These are phyloP conservation scores for Tricholoma terreum DNA, from an alignment of 768 basidiomycete species.

Conservation along the genomic window DNA sequence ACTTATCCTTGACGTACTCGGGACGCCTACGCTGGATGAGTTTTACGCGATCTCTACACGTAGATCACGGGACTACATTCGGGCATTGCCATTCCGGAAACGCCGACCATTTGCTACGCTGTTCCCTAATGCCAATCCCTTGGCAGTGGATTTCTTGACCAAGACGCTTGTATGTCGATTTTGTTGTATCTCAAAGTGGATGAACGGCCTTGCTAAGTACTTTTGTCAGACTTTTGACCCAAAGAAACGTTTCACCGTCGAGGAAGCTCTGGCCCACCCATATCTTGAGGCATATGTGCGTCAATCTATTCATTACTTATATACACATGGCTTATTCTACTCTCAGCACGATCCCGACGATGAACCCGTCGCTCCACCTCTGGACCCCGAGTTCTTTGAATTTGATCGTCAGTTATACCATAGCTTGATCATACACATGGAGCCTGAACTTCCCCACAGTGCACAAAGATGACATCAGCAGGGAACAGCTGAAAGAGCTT, in stretches of 20 bases:
- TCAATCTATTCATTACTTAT: conserved; percentile 9
- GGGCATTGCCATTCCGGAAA: conserved; percentile 92
- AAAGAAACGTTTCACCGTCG: conserved; percentile 93
- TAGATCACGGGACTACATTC: conserved; percentile 91
- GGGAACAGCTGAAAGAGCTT: conserved; percentile 93
- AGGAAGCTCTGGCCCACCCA: conserved; percentile 92
- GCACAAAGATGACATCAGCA: conserved; percentile 93
- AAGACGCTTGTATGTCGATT: conserved; percentile 63
- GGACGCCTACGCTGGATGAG: conserved; percentile 95
- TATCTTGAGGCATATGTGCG: conserved; percentile 90
- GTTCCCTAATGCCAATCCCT: conserved; percentile 87
- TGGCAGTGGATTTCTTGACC: conserved; percentile 67
- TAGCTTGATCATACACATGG: not conserved
- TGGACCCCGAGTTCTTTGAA: conserved; percentile 95
- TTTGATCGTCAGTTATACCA: conserved; percentile 74
- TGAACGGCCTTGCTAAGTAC: not conserved
- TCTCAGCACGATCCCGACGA: conserved; percentile 90
- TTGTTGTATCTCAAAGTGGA: not conserved
- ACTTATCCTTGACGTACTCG: conserved; percentile 93
- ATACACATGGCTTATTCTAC: not conserved
- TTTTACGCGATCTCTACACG: conserved; percentile 96
- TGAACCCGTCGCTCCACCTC: conserved; percentile 93
- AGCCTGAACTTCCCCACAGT: conserved; percentile 39
- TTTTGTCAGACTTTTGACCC: conserved; percentile 85
- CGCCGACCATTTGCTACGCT: conserved; percentile 75